phyloP scores from a whole-genome alignment of 441 rosid species.

The Populus hybrid region DNA sequence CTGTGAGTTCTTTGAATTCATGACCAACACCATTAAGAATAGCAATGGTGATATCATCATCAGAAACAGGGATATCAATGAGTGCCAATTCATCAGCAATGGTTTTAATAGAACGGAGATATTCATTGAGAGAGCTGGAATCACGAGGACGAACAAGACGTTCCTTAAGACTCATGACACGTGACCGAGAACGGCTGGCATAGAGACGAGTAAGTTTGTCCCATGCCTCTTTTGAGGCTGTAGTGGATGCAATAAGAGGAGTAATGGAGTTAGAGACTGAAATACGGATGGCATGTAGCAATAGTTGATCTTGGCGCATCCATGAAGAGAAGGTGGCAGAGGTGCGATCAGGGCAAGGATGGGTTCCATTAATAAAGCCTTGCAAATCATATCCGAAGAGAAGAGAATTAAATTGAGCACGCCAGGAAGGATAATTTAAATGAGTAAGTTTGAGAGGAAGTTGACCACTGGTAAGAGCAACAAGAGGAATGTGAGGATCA shows the following conservation, averaged over 20 bases:
- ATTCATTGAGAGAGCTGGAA: too few relatives aligned
- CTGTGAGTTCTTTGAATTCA: neutral
- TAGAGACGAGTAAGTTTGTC: too few relatives aligned
- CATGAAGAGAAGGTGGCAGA: neutral
- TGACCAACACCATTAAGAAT: neutral
- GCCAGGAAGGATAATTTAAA: neutral
- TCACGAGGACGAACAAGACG: too few relatives aligned
- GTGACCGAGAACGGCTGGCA: too few relatives aligned
- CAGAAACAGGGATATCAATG: neutral
- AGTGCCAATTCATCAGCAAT: neutral
- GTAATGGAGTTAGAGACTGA: neutral
- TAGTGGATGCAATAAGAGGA: too few relatives aligned
- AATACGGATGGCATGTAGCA: neutral
- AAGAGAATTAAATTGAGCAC: neutral
- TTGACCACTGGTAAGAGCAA: too few relatives aligned
- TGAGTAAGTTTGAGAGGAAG: neutral
- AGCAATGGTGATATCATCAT: neutral
- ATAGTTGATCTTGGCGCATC: neutral
- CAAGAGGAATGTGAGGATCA: too few relatives aligned
- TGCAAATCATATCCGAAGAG: neutral
- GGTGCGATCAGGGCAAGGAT: neutral
- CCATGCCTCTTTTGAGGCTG: too few relatives aligned
- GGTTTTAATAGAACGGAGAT: too few relatives aligned
- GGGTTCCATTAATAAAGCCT: neutral
- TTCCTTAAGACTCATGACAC: too few relatives aligned